Base-by-base conservation (phyloP, 208 protist genomes). In the Acanthamoeba sp. region DNA sequence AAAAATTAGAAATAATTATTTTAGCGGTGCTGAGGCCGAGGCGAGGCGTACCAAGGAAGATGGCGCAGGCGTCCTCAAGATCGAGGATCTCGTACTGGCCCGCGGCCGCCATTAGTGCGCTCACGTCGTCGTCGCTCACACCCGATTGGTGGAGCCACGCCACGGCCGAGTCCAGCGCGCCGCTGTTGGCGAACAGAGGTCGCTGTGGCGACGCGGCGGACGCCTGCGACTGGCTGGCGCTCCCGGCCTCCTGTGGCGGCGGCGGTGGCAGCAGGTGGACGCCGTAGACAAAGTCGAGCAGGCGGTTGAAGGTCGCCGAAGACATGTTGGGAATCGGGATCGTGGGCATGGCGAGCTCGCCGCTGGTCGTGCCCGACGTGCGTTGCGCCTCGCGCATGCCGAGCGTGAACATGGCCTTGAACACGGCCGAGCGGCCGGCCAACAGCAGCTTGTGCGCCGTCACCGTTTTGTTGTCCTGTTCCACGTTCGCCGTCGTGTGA, bases 341-440 rank as follows among this genome's bases (percentile, higher is more conserved):
- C 22, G 12, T n/a, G 36, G 40, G 66, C 32, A 76, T 24, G 14
- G 20, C 62, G 27, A 6, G 14, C 62, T 6, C 62, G 20, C 14
- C 62, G 62, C 62, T 22, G 16, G 10, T 16, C 22, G 2, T 22
- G 7, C 18, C 55, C 0, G 55, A 22, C 55, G 55, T 76, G 66
- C 66, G 66, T 9, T 76, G 22, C 29, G 66, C 12, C 66, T 76
- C 66, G 36, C 66, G 66, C 66, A 76, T 76, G 66, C 66, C 66
- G 32, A 76, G 66, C 66, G 66, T 76, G 66, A 76, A 76, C 66
- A 76, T 76, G 66, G 66, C 66, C 66, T 76, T 76, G 66, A 76
- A 76, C 29, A 76, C 66, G 10, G 29, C 66, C 36, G 66, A 76
- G 7, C 66, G 66, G 0, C 66, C 66, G 6, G 66, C 12, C 22